Conservation (phyloP, 2,329 filamentous ascomycete species). For the Trichoderma sp. region DNA sequence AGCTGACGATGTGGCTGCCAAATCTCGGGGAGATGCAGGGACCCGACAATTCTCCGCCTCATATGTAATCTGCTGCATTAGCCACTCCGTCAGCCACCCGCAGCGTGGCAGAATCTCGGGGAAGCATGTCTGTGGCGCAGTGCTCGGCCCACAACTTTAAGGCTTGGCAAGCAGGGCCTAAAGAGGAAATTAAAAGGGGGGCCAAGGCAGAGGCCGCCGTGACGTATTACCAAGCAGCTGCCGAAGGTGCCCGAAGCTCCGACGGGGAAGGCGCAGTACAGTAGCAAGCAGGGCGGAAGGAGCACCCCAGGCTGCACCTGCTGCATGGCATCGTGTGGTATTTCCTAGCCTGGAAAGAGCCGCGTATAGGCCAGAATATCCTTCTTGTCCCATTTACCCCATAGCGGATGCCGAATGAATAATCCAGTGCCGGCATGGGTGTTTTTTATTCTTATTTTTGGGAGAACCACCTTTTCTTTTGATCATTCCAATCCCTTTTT, state of each 20-base stretch:
- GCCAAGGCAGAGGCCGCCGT: slow-evolving; percentile 11
- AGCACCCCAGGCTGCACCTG: background rate
- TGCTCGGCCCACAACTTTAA: background rate
- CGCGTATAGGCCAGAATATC: background rate
- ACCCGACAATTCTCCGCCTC: background rate
- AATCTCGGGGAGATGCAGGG: slow-evolving; percentile 13
- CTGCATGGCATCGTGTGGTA: background rate
- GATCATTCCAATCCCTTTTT: background rate
- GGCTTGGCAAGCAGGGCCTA: background rate
- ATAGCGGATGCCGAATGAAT: background rate
- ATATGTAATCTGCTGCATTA: background rate
- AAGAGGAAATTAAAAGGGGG: background rate
- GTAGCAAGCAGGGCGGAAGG: background rate
- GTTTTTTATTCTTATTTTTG: background rate
- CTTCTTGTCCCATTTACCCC: background rate
- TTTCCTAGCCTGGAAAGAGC: background rate
- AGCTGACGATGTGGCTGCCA: background rate
- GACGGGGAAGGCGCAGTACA: slow-evolving; percentile 6
- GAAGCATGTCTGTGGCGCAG: slow-evolving; percentile 12
- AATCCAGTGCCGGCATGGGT: background rate
- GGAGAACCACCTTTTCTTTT: background rate
- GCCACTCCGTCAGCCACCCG: slow-evolving; percentile 9
- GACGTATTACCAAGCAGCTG: slow-evolving; percentile 24
- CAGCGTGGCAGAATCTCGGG: background rate
- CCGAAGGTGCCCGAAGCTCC: slow-evolving; percentile 21